phyloP scores from a whole-genome alignment of 352 stramenopile species.

The Salisapilia sapeloensis region DNA sequence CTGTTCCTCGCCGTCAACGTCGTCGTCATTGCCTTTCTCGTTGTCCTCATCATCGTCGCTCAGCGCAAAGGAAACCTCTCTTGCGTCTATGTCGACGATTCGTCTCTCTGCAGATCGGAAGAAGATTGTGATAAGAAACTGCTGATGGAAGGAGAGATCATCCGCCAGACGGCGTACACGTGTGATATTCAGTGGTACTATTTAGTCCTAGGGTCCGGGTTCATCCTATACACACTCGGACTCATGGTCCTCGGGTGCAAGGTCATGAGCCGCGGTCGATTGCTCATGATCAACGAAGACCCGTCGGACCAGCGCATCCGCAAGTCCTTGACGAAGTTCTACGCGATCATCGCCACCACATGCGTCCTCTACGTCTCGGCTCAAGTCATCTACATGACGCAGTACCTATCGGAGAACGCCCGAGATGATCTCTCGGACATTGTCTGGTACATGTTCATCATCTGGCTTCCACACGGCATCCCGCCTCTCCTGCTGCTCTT shows the following conservation, averaged over 20 bases:
- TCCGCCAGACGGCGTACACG: conserved; percentile 46
- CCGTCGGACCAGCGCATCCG: conserved; percentile 64
- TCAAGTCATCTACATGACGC: conserved; percentile 77
- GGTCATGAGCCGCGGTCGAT: conserved; percentile 72
- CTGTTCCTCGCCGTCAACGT: conserved; percentile 46
- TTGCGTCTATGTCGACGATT: conserved; percentile 55
- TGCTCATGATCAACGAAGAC: conserved; percentile 77
- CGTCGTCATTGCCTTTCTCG: conserved; percentile 46
- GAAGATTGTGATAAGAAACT: conserved; percentile 35
- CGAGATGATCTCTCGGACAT: conserved; percentile 55
- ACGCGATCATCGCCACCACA: conserved; percentile 74
- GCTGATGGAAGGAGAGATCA: conserved; percentile 40
- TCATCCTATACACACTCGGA: conserved; percentile 74
- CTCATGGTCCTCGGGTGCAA: conserved; percentile 75
- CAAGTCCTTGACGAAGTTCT: conserved; percentile 78
- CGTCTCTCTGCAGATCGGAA: conserved; percentile 27
- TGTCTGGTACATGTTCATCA: conserved; percentile 80
- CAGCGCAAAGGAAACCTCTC: conserved; percentile 39
- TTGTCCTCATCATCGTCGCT: conserved; percentile 28
- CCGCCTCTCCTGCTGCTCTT: conserved; percentile 66
- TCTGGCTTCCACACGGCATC: conserved; percentile 64
- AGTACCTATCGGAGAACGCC: conserved; percentile 49
- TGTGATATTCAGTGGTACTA: conserved; percentile 75
- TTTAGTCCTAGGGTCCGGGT: conserved; percentile 49
- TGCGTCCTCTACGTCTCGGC: conserved; percentile 76